Evolutionary conservation across 1,284 basidiomycete genomes (phyloP), one percentile per base, ranked within the genome.

Genomic region (Rhizopogon hawkerae): DNA sequence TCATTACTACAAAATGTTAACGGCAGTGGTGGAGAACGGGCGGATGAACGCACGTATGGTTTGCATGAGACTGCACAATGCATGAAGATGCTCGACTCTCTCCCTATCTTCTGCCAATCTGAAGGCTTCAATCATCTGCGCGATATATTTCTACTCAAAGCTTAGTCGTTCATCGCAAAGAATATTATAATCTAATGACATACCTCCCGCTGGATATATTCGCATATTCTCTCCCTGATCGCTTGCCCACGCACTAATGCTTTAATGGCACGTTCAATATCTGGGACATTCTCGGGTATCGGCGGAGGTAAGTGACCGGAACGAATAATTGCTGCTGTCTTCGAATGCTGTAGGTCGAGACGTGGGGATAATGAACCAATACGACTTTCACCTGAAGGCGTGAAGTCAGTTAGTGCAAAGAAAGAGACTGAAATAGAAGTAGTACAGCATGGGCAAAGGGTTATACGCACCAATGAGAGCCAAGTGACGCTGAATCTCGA

Each of bases 41-140:
- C 2, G 13, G 29, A 21, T 5, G 5, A 21, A 78, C 91, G 66
- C 67, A 96, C 93, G 72, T 60, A 98, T 95, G 9, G 90, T 91
- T 67, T 97, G 93, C 84, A 96, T 93, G 56, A 97, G 78, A 56
- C 79, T 83, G 70, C 92, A 98, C 39, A 98, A 68, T 3, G 87
- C 82, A 69, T 98, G 95, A 48, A 99, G 71, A 58, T 92, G 89
- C 36, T 86, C 81, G 53, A 98, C 62, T 58, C 81, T 89, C 70
- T 98, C 94, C 58, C 93, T 72, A 62, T 96, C 92, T 70, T 98
- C 95, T 21, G 95, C 93, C 57, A 85, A 81, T 51, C 83, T 75
- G 66, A 96, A 80, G 37, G 96, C 83, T 48, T 84, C 81, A 56
- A 93, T 85, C 56, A 98, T 73, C 47, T 83, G 79, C 61, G 89